phyloP scores from a whole-genome alignment of 2,329 filamentous ascomycete genomes.

The Aspergillus amoenus region DNA sequence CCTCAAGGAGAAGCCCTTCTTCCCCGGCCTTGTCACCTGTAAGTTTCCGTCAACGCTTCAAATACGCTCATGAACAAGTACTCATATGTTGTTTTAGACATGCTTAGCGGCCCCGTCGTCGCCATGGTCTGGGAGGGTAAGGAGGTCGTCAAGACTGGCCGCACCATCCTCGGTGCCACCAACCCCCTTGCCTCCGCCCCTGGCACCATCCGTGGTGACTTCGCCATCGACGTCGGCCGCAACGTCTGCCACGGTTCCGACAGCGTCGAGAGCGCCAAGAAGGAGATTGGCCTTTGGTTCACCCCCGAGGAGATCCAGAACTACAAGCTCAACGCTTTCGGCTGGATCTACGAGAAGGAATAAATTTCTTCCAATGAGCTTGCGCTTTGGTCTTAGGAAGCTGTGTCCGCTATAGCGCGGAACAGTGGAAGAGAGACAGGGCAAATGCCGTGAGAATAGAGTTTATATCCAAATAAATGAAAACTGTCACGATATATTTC shows the following conservation, averaged over 20 bases:
- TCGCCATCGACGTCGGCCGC: constrained; percentile 83
- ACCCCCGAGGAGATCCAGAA: constrained; percentile 77
- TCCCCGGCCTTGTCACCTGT: constrained; percentile 90
- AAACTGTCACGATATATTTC: neutral
- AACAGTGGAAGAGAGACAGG: neutral
- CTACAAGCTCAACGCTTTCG: constrained; percentile 81
- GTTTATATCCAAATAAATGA: constrained; percentile 8
- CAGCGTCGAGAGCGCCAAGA: constrained; percentile 97
- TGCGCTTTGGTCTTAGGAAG: constrained; percentile 17
- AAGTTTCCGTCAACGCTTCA: constrained; percentile 39
- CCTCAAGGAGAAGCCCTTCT: constrained; percentile 93
- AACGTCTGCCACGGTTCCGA: constrained; percentile 99
- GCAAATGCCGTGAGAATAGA: constrained; percentile 3
- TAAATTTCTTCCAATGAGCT: constrained; percentile 33
- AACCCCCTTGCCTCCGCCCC: constrained; percentile 94
- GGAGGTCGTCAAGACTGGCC: constrained; percentile 98
- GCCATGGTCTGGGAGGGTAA: constrained; percentile 99
- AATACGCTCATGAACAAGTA: neutral
- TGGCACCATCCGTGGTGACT: constrained; percentile 97
- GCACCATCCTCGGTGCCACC: constrained; percentile 93
- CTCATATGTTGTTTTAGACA: constrained; percentile 62
- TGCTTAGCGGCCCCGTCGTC: constrained; percentile 93
- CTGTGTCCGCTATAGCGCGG: constrained; percentile 5
- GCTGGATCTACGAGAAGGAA: constrained; percentile 97
- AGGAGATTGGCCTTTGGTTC: constrained; percentile 99